Conservation (phyloP, 352 stramenopile species). For the Lagenidium giganteum region DNA sequence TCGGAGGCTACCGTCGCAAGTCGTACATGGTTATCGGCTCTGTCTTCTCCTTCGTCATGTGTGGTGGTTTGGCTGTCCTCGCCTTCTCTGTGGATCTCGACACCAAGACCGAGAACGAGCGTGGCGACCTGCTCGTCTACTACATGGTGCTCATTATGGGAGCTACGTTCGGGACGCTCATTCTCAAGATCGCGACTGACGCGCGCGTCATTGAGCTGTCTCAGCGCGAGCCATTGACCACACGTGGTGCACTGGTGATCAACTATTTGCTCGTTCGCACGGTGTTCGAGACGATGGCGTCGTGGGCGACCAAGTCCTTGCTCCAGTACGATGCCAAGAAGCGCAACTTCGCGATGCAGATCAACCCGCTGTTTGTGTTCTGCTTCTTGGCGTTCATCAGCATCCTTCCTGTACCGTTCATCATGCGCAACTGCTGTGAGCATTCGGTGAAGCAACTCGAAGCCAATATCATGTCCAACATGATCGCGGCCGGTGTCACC, state of each 20-base stretch:
- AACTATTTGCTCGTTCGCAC: too few species aligned
- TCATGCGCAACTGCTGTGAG: too few species aligned
- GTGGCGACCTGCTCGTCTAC: not conserved
- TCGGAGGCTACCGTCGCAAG: constrained; percentile 62
- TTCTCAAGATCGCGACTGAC: constrained; percentile 12
- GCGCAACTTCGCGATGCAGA: too few species aligned
- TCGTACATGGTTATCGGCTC: constrained; percentile 71
- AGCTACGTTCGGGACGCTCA: constrained; percentile 8
- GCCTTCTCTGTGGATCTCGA: constrained; percentile 4
- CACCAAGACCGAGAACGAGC: not conserved
- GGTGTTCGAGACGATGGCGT: too few species aligned
- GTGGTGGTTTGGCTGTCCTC: not conserved
- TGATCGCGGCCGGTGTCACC: too few species aligned
- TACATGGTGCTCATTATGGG: constrained; percentile 13
- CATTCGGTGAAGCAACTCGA: too few species aligned
- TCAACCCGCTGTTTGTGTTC: too few species aligned
- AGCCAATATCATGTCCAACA: too few species aligned
- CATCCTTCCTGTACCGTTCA: too few species aligned
- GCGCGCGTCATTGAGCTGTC: constrained; percentile 15
- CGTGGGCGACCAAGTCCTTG: too few species aligned
- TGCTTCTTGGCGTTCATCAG: too few species aligned
- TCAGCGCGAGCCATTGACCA: constrained; percentile 17
- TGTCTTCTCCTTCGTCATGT: constrained; percentile 10
- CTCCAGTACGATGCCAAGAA: too few species aligned
- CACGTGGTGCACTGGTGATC: constrained; percentile 13